Base-by-base conservation (phyloP, 768 basidiomycete genomes). In the Amanita pseudoporphyria region DNA sequence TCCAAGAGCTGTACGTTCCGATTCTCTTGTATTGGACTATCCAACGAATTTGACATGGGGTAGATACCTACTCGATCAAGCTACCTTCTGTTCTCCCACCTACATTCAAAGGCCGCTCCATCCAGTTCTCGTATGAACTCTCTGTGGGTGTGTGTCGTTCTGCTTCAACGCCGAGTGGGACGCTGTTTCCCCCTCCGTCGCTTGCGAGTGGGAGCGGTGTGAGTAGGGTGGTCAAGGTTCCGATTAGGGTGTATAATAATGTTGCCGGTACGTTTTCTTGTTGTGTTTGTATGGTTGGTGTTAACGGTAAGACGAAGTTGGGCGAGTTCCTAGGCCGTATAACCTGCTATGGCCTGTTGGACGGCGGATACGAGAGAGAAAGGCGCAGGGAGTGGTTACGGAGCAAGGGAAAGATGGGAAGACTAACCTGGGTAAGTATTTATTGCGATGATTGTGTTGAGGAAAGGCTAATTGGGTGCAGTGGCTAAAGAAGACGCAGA, bases 101-200 rank as follows among this genome's bases (percentile, higher is more conserved):
- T 0, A 91, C 93, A 0, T 96, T 88, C 67, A 77, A 79, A 40
- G 95, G 96, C 2, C 82, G 86, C 38, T 75, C 84, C 3, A 71
- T 97, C 52, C 76, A 73, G 58, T 94, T 99, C 61, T 84, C 85
- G 3, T 98, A 98, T 60, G 84, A 93, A 55, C 77, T 99, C 10
- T 72, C 87, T n/a, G 76, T 98, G 1, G 93, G 93, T 1, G 83
- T 88, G 0, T 94, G 86, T 64, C 76, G 88, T 10, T 79, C 84
- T 10, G 69, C 71, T 7, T 53, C 67, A 30, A 55, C 57, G 14
- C 37, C 47, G 12, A 12, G 14, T 18, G 21, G 38, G 18, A 18
- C 33, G 44, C 33, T 38, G 9, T 39, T 33, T 19, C 22, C 47
- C 0, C 47, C 49, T 9, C 49, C 49, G 1, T 42, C 49, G 28